phyloP scores from a whole-genome alignment of 176 grass and related monocot genomes.

The Otatea glauca region DNA sequence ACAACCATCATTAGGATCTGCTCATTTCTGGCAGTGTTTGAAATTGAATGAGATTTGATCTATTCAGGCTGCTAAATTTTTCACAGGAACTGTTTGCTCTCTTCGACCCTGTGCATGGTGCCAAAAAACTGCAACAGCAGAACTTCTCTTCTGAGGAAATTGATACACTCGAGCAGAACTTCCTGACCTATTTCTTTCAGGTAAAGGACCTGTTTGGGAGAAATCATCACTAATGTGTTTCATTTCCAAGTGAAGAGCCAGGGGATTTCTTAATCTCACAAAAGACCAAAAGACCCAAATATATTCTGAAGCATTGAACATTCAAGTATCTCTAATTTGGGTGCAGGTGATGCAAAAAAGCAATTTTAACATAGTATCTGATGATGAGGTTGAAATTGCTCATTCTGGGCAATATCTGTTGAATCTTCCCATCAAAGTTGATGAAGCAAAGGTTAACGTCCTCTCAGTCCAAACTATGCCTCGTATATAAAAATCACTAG shows the following conservation, averaged over 20 bases:
- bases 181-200: constrained; percentile 85
- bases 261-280: neutral
- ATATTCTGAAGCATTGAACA: constrained; percentile 2
- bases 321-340: constrained; percentile 40
- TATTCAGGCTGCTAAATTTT: constrained; percentile 37
- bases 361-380: constrained; percentile 94
- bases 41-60: constrained; percentile 34
- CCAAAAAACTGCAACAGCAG: constrained; percentile 75
- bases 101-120: constrained; percentile 85
- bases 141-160: constrained; percentile 70
- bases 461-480: neutral
- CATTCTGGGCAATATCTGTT: constrained; percentile 85
- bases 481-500: neutral
- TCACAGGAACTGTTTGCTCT: constrained; percentile 86
- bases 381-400: constrained; percentile 93
- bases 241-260: neutral
- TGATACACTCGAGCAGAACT: constrained; percentile 84
- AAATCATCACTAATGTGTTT: constrained; percentile 13
- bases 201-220: constrained; percentile 42
- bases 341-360: constrained; percentile 93
- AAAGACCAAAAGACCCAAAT: neutral
- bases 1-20: constrained; percentile 14
- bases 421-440: constrained; percentile 98
- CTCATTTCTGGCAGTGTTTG: constrained; percentile 16
- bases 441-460: constrained; percentile 77